Percentiles rank a stretch among this genome's conserved stretches.
These are phyloP conservation scores for Triangularia setosa DNA, from an alignment of 2,329 filamentous ascomycete genomes.

Conservation along the genomic window DNA sequence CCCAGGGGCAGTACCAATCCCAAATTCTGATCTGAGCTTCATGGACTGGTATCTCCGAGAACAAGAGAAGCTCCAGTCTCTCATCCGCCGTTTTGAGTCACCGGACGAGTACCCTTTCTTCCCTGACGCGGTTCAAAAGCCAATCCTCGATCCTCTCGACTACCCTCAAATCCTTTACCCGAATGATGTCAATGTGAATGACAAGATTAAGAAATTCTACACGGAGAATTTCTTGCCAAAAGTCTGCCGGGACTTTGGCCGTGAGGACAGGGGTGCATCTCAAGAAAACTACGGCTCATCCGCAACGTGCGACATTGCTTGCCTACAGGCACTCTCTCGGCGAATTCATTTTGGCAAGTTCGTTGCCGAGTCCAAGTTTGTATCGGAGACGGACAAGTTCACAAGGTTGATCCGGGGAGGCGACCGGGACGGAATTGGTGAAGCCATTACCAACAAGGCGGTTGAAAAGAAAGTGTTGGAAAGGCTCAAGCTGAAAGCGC, in stretches of 20 bases:
- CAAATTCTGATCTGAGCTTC: constrained; percentile 69
- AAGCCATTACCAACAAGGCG: constrained; percentile 81
- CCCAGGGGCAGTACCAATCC: constrained; percentile 75
- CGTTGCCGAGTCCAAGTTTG: constrained; percentile 94
- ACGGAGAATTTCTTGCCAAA: constrained; percentile 76
- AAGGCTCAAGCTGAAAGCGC: constrained; percentile 79
- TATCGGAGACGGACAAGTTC: constrained; percentile 74
- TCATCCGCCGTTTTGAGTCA: constrained; percentile 90
- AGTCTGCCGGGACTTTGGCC: constrained; percentile 72
- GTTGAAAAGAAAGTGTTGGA: constrained; percentile 93
- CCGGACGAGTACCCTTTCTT: constrained; percentile 99
- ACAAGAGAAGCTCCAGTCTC: constrained; percentile 86
- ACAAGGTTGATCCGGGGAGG: constrained; percentile 75
- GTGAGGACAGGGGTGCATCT: constrained; percentile 74
- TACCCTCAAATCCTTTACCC: constrained; percentile 85
- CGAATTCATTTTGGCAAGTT: constrained; percentile 98
- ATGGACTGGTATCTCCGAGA: constrained; percentile 91
- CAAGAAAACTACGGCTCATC: constrained; percentile 95
- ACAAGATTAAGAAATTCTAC: constrained; percentile 81
- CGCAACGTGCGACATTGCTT: constrained; percentile 85
- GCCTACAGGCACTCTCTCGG: constrained; percentile 82
- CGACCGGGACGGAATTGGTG: constrained; percentile 77
- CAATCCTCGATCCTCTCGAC: constrained; percentile 80
- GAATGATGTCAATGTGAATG: constrained; percentile 89
- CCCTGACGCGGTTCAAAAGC: constrained; percentile 69